A percentile compares a stretch with the other conserved stretches of the same genome.
phyloP scores from a whole-genome alignment of 495 filamentous ascomycete species.

The Copromyces sp. region DNA sequence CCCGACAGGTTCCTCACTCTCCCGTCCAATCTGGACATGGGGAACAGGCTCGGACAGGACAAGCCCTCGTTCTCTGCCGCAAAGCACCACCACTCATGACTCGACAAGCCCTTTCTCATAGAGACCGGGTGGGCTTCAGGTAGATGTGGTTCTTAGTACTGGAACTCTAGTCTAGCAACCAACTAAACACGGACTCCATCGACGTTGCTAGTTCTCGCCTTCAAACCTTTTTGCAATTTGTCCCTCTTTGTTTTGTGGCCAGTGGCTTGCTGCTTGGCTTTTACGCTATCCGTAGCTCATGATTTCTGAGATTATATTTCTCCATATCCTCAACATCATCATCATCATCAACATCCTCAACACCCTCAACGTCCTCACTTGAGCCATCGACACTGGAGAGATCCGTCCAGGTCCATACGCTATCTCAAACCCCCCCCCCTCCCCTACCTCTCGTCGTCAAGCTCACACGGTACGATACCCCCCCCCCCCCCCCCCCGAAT shows the following conservation, averaged over 20 bases:
- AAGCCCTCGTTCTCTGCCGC: not conserved
- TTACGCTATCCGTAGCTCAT: not conserved
- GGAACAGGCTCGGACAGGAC: not conserved
- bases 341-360: not conserved
- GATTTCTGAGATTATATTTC: not conserved
- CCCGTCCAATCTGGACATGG: not conserved
- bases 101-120: not conserved
- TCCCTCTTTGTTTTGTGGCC: not conserved
- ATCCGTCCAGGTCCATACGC: not conserved
- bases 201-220: not conserved
- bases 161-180: not conserved
- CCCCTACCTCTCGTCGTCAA: too few relatives aligned
- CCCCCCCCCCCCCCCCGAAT: slow-evolving; percentile 9
- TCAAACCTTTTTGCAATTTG: not conserved
- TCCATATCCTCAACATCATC: not conserved
- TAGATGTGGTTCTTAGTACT: not conserved
- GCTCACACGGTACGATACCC: too few relatives aligned
- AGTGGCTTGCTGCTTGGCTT: not conserved
- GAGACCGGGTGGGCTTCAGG: not conserved
- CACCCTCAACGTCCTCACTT: not conserved
- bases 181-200: not conserved
- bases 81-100: not conserved
- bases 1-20: not conserved
- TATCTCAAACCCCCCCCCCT: slow-evolving; percentile 1
- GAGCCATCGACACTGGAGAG: not conserved